These are phyloP conservation scores for Fusarium palustre DNA, from an alignment of 2,329 filamentous ascomycete genomes.

Conservation along the genomic window DNA sequence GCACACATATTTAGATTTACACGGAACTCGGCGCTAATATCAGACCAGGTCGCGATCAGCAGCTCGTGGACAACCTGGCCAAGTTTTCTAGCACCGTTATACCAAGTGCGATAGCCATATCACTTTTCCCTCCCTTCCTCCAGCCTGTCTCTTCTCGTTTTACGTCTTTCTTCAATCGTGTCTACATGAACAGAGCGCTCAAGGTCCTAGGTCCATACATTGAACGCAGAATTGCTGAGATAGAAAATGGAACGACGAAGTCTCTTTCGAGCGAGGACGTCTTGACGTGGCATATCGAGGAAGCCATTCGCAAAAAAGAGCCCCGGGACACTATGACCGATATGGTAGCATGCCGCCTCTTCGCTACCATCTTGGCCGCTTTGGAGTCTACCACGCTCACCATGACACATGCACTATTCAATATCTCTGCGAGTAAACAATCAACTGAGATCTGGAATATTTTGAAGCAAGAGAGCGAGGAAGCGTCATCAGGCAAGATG, in stretches of 20 bases:
- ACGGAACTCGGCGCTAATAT: fast-evolving
- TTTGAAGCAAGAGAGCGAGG: neutral
- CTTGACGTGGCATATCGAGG: conserved; percentile 7
- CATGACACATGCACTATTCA: neutral
- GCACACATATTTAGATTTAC: fast-evolving
- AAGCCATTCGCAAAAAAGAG: conserved; percentile 3
- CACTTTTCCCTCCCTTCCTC: neutral
- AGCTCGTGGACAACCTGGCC: neutral
- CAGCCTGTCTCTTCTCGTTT: neutral
- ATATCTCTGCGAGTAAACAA: fast-evolving
- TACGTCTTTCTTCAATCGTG: neutral
- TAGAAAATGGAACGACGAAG: fast-evolving
- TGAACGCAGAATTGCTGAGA: neutral
- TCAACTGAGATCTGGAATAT: neutral
- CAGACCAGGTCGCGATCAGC: fast-evolving
- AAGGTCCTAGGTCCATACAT: neutral
- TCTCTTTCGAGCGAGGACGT: fast-evolving
- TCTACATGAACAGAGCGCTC: neutral
- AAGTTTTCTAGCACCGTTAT: neutral
- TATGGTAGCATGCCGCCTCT: neutral
- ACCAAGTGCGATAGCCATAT: neutral
- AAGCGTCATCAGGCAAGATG: fast-evolving
- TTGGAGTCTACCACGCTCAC: neutral
- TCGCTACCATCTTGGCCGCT: neutral
- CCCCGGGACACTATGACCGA: neutral